phyloP scores from a whole-genome alignment of 257 asterid genomes.

The Sherardia arvensis region DNA sequence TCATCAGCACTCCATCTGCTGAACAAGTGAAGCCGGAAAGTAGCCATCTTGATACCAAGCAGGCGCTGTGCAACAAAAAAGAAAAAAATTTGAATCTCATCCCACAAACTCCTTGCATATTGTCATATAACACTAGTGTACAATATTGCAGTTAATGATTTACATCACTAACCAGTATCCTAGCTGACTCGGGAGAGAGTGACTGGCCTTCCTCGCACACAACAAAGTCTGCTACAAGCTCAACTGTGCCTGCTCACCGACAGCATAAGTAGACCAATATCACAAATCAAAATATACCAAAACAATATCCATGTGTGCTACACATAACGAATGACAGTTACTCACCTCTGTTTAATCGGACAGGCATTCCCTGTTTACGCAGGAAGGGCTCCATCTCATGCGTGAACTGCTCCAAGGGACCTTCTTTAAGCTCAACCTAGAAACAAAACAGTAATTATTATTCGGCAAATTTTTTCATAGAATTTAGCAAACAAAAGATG shows the following conservation, averaged over 20 bases:
- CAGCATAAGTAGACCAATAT: neutral
- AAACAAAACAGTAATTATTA: constrained; percentile 9
- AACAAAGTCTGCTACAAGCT: constrained; percentile 72
- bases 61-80: constrained; percentile 49
- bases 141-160: neutral
- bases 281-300: neutral
- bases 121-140: no score
- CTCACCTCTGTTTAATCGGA: constrained; percentile 73
- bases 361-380: constrained; percentile 99
- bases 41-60: constrained; percentile 85
- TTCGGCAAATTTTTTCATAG: neutral
- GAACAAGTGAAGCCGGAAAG: constrained; percentile 64
- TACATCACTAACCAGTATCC: constrained; percentile 59
- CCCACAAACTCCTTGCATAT: no score
- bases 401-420: constrained; percentile 88
- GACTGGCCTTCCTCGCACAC: constrained; percentile 88
- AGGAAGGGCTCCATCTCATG: constrained; percentile 94
- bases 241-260: constrained; percentile 61
- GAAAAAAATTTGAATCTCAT: neutral
- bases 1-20: constrained; percentile 73
- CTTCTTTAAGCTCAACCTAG: constrained; percentile 96
- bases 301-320: neutral
- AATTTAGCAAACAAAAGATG: neutral
- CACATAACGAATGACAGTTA: neutral
- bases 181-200: constrained; percentile 73